phyloP scores from a whole-genome alignment of 352 stramenopile species.

The Globisporangium polare region DNA sequence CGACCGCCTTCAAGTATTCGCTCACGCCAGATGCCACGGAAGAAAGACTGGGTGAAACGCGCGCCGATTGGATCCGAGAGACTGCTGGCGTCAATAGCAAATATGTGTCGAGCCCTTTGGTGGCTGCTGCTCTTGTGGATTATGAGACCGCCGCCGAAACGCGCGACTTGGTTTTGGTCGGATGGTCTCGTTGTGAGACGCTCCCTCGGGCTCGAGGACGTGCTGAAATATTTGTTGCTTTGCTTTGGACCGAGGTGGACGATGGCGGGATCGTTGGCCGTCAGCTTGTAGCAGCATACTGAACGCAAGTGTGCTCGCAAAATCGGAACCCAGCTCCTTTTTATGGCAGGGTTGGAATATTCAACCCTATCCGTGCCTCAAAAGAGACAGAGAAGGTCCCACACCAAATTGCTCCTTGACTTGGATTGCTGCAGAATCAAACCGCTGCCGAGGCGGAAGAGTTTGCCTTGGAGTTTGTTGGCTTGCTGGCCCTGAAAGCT shows the following conservation, averaged over 20 bases:
- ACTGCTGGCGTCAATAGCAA: not conserved
- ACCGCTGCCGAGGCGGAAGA: too few species aligned
- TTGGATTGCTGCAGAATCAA: too few species aligned
- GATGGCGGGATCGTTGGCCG: not conserved
- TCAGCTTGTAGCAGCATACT: not conserved
- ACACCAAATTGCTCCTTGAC: not conserved
- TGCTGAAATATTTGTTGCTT: not conserved
- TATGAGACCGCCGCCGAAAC: not conserved
- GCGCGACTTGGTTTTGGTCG: not conserved
- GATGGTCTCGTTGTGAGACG: not conserved
- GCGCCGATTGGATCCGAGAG: not conserved
- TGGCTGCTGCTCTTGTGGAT: not conserved
- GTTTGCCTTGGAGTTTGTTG: too few species aligned
- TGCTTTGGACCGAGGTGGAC: not conserved
- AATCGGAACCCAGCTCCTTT: constrained; percentile 3
- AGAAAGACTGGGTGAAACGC: not conserved
- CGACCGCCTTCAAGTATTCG: constrained; percentile 6
- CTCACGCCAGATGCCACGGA: not conserved
- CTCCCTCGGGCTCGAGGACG: too few species aligned
- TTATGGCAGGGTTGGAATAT: not conserved
- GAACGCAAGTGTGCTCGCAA: not conserved
- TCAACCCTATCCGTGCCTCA: constrained; percentile 1
- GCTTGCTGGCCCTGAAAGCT: too few species aligned
- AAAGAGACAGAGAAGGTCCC: not conserved
- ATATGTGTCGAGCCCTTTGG: not conserved